Conservation (phyloP, 768 basidiomycete genomes). For the Sarcomyxa edulis region DNA sequence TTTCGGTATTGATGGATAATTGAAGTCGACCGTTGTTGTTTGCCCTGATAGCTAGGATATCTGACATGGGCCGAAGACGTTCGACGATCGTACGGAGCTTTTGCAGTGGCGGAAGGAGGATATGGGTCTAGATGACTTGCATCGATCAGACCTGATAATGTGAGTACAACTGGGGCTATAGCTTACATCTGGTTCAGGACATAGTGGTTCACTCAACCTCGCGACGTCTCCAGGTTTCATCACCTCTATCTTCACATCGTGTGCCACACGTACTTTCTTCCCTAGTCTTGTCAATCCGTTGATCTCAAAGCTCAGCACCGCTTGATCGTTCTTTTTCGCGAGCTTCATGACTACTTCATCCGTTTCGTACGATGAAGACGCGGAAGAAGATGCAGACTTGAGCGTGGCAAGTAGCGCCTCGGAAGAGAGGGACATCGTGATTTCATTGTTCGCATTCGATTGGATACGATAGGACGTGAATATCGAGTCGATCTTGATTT, state of each 20-base stretch:
- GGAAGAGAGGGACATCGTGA: conserved; percentile 65
- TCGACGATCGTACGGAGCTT: conserved; percentile 80
- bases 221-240: conserved; percentile 71
- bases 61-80: conserved; percentile 63
- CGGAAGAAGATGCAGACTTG: conserved; percentile 49
- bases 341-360: conserved; percentile 78
- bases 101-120: conserved; percentile 68
- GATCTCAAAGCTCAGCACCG: conserved; percentile 76
- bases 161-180: background rate
- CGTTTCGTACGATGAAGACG: conserved; percentile 38
- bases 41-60: conserved; percentile 63
- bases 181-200: conserved; percentile 80
- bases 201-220: conserved; percentile 72
- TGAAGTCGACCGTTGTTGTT: conserved; percentile 54
- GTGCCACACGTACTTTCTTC: conserved; percentile 57
- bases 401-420: conserved; percentile 75
- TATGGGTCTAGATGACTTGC: conserved; percentile 64
- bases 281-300: conserved; percentile 59
- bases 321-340: conserved; percentile 80
- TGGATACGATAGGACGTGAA: conserved; percentile 81
- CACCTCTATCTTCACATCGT: conserved; percentile 81
- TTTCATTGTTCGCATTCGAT: conserved; percentile 79
- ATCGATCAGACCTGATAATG: no score
- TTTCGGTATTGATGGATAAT: conserved; percentile 60
- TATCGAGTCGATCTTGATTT: conserved; percentile 61